Evolutionary conservation across 1,284 basidiomycete genomes (phyloP).

Genomic region (Phaffia rhodozyma): DNA sequence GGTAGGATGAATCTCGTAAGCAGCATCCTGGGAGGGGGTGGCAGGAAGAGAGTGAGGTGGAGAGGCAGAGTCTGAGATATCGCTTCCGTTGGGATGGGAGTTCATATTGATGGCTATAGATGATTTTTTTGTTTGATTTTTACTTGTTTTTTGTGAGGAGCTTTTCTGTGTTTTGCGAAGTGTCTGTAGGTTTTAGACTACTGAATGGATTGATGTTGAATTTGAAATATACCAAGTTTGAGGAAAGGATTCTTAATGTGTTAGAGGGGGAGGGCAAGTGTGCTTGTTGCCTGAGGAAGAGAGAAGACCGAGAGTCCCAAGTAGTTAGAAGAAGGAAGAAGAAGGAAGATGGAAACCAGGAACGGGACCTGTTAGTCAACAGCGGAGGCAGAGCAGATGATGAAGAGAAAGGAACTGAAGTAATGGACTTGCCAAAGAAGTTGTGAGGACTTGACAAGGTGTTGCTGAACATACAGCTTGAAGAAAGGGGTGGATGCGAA

Average conservation of each 20-base stretch:
- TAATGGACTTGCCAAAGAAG: no score
- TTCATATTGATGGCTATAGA: conserved; percentile 35
- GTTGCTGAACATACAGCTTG: no score
- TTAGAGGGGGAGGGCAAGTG: conserved; percentile 41
- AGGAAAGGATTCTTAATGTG: conserved; percentile 46
- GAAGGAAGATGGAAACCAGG: background rate
- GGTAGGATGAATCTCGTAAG: conserved; percentile 62
- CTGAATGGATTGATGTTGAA: background rate
- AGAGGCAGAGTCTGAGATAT: conserved; percentile 5
- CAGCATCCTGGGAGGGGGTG: conserved; percentile 13
- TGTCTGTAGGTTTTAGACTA: conserved; percentile 22
- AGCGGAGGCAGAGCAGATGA: background rate
- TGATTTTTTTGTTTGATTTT: conserved; percentile 24
- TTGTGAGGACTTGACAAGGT: no score
- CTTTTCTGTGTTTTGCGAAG: conserved; percentile 21
- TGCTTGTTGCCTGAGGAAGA: conserved; percentile 48
- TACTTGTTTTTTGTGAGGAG: conserved; percentile 21
- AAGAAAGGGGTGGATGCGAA: no score
- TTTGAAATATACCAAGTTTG: conserved; percentile 23
- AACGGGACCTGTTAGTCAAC: background rate
- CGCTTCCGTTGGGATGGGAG: conserved; percentile 13
- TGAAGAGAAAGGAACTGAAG: background rate
- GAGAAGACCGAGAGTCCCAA: no score
- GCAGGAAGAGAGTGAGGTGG: background rate
- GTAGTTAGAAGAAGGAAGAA: background rate